These are phyloP conservation scores for Chaetomium fimeti DNA, from an alignment of 495 filamentous ascomycete genomes.

Conservation along the genomic window DNA sequence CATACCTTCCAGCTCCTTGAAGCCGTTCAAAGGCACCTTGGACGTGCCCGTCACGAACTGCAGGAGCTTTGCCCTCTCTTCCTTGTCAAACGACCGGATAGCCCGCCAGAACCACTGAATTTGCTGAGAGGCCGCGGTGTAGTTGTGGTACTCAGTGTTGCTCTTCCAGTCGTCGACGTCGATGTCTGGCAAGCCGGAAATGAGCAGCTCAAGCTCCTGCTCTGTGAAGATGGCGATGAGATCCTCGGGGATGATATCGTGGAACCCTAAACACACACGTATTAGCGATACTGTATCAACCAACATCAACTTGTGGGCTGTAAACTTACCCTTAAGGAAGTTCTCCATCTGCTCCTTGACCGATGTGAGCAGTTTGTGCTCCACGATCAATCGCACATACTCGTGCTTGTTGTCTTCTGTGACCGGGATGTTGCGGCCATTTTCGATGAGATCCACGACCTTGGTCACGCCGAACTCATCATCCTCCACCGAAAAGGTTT, in stretches of 20 bases:
- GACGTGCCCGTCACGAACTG: conserved; percentile 98
- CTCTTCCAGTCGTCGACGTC: conserved; percentile 99
- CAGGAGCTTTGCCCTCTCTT: conserved; percentile 94
- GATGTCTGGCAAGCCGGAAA: conserved; percentile 95
- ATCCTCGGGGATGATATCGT: conserved; percentile 94
- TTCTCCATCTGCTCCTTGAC: conserved; percentile 92
- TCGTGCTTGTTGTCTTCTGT: conserved; percentile 99
- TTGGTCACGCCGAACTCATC: conserved; percentile 88
- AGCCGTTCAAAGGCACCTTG: conserved; percentile 98
- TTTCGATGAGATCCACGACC: conserved; percentile 79
- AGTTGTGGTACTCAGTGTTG: conserved; percentile 98
- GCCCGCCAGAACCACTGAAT: conserved; percentile 99
- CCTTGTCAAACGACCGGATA: conserved; percentile 96
- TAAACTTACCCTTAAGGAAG: conserved; percentile 78
- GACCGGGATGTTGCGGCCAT: conserved; percentile 88
- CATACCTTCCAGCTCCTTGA: conserved; percentile 99
- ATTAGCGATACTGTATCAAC: conserved; percentile 25
- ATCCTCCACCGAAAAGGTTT: conserved; percentile 91
- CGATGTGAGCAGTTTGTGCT: conserved; percentile 85
- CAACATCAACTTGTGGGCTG: not conserved
- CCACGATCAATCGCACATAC: conserved; percentile 90
- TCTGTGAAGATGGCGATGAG: conserved; percentile 98
- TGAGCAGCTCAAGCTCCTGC: conserved; percentile 93
- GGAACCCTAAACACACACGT: conserved; percentile 64
- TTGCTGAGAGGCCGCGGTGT: conserved; percentile 87